phyloP scores from a whole-genome alignment of 2,329 filamentous ascomycete species.

The Paecilomyces sp. region DNA sequence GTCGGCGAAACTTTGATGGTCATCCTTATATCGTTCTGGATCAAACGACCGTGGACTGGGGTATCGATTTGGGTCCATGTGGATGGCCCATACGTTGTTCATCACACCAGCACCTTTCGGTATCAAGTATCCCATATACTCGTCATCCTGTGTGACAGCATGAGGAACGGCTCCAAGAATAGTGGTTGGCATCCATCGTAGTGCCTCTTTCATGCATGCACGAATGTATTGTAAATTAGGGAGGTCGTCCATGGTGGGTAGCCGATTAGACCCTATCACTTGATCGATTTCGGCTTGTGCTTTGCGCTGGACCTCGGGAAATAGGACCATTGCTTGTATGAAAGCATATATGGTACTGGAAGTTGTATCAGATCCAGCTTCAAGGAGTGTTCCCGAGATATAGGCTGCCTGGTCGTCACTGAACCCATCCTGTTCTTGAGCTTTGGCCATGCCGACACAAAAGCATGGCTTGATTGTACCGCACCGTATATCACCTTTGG shows the following conservation, averaged over 20 bases:
- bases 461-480: slow-evolving; percentile 24
- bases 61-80: background rate
- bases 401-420: background rate
- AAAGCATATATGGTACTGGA: slow-evolving; percentile 42
- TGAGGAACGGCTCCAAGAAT: slow-evolving; percentile 40
- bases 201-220: slow-evolving; percentile 25
- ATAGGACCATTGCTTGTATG: slow-evolving; percentile 43
- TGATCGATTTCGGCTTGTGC: slow-evolving; percentile 32
- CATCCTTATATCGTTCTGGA: slow-evolving; percentile 19
- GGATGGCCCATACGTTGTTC: background rate
- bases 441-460: slow-evolving; percentile 15
- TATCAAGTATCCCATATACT: slow-evolving; percentile 42
- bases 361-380: slow-evolving; percentile 46
- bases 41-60: slow-evolving; percentile 24
- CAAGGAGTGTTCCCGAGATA: slow-evolving; percentile 23
- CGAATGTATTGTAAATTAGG: slow-evolving; percentile 25
- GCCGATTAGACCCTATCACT: slow-evolving; percentile 21
- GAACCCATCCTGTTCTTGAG: slow-evolving; percentile 13
- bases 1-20: slow-evolving; percentile 21
- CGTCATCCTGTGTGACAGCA: slow-evolving; percentile 39
- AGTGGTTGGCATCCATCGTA: slow-evolving; percentile 35
- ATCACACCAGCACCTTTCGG: slow-evolving; percentile 19
- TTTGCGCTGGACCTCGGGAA: slow-evolving; percentile 36
- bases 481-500: slow-evolving; percentile 26
- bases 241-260: slow-evolving; percentile 26